Conservation (phyloP, 169 alveolate species). For the Cryptosporidium meleagridis region DNA sequence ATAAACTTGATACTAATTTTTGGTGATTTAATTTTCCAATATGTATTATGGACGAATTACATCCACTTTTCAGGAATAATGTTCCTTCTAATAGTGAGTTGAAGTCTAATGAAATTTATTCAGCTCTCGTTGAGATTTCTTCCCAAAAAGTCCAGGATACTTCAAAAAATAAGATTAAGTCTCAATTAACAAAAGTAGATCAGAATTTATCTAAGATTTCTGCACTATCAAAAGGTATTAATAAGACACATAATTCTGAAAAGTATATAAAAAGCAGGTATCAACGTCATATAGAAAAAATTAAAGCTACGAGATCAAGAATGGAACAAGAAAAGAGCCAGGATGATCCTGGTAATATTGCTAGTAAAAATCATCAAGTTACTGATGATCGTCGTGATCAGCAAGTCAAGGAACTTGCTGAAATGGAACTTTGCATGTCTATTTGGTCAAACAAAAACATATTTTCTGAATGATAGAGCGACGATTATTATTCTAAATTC, state of each 20-base stretch:
- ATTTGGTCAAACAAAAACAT: slow-evolving; percentile 49
- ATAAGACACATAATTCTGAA: not conserved
- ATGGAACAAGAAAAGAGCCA: slow-evolving; percentile 51
- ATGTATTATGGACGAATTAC: slow-evolving; percentile 38
- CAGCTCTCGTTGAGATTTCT: slow-evolving; percentile 65
- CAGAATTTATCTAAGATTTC: not conserved
- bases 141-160: not conserved
- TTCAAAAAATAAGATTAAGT: not conserved
- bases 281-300: slow-evolving; percentile 43
- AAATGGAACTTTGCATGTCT: slow-evolving; percentile 67
- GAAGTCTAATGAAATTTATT: slow-evolving; percentile 40
- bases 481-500: not conserved
- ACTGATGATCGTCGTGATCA: not conserved
- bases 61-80: slow-evolving; percentile 68
- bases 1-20: not conserved
- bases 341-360: not conserved
- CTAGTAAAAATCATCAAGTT: not conserved
- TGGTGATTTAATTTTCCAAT: not conserved
- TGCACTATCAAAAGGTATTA: slow-evolving; percentile 10
- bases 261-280: slow-evolving; percentile 36
- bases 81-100: slow-evolving; percentile 50
- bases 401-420: slow-evolving; percentile 39
- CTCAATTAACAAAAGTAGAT: not conserved
- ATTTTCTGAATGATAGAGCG: not conserved
- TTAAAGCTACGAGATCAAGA: slow-evolving; percentile 19